Evolutionary conservation across 179 eudicot genomes (phyloP).

Genomic region (Amaranthus tricolor): DNA sequence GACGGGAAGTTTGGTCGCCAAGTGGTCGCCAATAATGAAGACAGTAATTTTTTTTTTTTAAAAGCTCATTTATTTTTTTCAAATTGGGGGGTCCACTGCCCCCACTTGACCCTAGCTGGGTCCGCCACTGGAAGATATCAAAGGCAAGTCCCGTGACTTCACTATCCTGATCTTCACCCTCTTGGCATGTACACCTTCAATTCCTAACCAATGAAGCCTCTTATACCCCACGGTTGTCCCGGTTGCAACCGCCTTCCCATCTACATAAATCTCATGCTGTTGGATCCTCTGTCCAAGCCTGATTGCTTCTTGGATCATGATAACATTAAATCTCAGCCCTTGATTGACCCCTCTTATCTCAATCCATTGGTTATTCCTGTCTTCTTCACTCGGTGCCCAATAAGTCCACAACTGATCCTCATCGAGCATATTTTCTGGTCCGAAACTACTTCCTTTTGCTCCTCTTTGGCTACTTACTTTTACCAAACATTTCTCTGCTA

Average conservation of each 20-base stretch:
- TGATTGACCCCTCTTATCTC: conserved; percentile 37
- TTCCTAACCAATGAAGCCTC: conserved; percentile 69
- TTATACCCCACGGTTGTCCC: conserved; percentile 85
- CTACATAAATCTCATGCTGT: conserved; percentile 59
- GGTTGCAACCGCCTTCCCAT: conserved; percentile 43
- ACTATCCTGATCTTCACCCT: conserved; percentile 48
- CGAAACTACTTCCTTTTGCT: conserved; percentile 48
- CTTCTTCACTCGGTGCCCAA: conserved; percentile 68
- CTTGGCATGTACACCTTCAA: conserved; percentile 40
- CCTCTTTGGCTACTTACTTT: conserved; percentile 75
- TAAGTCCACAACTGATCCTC: conserved; percentile 78
- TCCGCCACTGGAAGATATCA: no score
- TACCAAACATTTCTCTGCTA: conserved; percentile 45
- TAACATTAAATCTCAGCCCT: conserved; percentile 57
- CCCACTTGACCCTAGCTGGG: no score
- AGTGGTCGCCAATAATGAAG: no score
- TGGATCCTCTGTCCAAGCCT: conserved; percentile 86
- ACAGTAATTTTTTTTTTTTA: no score
- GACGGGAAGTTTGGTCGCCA: no score
- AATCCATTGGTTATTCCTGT: conserved; percentile 50
- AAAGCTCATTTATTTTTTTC: no score
- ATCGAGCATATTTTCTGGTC: conserved; percentile 61
- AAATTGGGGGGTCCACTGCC: no score
- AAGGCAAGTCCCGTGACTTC: conserved; percentile 61
- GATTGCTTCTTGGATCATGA: conserved; percentile 81